Evolutionary conservation across 2,329 filamentous ascomycete species (phyloP).

Genomic region (Aspergillus niger): DNA sequence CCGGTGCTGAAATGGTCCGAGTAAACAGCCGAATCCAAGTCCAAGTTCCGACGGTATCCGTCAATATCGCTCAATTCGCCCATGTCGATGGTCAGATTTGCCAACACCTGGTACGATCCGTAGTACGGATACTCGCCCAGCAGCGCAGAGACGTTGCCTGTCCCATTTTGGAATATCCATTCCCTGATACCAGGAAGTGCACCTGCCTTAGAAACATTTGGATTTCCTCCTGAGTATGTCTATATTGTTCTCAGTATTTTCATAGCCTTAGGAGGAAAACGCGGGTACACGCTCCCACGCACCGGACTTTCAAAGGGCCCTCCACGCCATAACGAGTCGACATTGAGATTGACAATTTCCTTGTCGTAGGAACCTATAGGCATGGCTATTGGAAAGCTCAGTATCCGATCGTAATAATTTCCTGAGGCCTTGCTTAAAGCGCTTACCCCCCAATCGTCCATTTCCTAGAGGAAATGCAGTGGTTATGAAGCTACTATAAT

Average conservation of each 20-base stretch:
- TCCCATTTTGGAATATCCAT: slow-evolving; percentile 26
- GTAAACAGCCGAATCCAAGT: slow-evolving; percentile 16
- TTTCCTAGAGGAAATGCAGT: slow-evolving; percentile 21
- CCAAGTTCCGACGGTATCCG: slow-evolving; percentile 21
- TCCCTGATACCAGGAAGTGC: slow-evolving; percentile 21
- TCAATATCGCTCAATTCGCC: slow-evolving; percentile 5
- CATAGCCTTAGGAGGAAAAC: not conserved
- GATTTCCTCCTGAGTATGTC: slow-evolving; percentile 24
- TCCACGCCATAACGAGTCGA: slow-evolving; percentile 31
- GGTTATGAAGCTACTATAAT: slow-evolving; percentile 11
- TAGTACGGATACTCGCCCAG: slow-evolving; percentile 20
- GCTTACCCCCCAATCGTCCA: slow-evolving; percentile 19
- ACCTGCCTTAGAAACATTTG: slow-evolving; percentile 18
- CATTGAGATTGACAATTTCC: slow-evolving; percentile 25
- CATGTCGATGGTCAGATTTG: slow-evolving; percentile 26
- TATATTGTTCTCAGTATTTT: not conserved
- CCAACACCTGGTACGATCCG: slow-evolving; percentile 26
- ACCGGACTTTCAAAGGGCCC: slow-evolving; percentile 27
- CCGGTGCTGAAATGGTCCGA: slow-evolving; percentile 5
- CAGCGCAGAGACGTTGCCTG: slow-evolving; percentile 22
- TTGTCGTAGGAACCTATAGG: slow-evolving; percentile 17
- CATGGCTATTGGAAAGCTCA: slow-evolving; percentile 17
- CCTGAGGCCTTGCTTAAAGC: not conserved
- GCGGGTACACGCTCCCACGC: not conserved
- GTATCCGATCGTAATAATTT: not conserved